Base-by-base conservation (phyloP, 1,139 yeast species). In the Wickerhamiella infanticola region DNA sequence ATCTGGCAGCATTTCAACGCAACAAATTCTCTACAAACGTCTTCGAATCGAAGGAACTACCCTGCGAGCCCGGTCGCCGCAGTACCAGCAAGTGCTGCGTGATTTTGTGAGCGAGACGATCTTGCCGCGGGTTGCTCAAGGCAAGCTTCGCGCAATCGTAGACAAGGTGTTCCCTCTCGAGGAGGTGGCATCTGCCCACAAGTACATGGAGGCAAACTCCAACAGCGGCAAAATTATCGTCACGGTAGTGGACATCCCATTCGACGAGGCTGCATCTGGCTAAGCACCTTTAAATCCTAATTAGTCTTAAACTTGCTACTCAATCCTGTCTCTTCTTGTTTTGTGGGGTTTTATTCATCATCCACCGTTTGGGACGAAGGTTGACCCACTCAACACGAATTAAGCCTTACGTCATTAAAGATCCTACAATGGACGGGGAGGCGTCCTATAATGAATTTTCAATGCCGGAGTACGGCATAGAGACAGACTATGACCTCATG, bases 141-240 rank as follows among this genome's bases (percentile, higher is more conserved):
- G 59, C 8, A 52, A 56, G 43, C 50, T 63, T 25, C 49, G 49
- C 13, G 50, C 50, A 9, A 52, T 47, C 26, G 50, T 61, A 5
- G 64, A 59, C 31, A 49, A 46, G 36, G 54, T 48, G 26, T 60
- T 55, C 43, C 43, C 48, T 5, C 52, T 61, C 54, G 46, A 49
- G 5, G 53, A 63, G 13, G 48, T 62, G n/a, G 47, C 44, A 9
- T 55, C 52, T 4, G 65, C 67, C 3, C 65, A 63, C 50, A 48
- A 51, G 42, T 53, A 54, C 33, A 51, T 62, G 53, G 63, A 56
- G 42, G 46, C 55, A 29, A 59, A 62, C 48, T 45, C 46, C 40
- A 58, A 62, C 36, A 18, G 37, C 23, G 67, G 66, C 11, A 62
- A 60, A 50, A 55, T 63, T 31, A 50, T 63, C 24, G 56, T 60